Conservation (phyloP, 169 alveolate genomes). For the Plasmodium knowlesi region DNA sequence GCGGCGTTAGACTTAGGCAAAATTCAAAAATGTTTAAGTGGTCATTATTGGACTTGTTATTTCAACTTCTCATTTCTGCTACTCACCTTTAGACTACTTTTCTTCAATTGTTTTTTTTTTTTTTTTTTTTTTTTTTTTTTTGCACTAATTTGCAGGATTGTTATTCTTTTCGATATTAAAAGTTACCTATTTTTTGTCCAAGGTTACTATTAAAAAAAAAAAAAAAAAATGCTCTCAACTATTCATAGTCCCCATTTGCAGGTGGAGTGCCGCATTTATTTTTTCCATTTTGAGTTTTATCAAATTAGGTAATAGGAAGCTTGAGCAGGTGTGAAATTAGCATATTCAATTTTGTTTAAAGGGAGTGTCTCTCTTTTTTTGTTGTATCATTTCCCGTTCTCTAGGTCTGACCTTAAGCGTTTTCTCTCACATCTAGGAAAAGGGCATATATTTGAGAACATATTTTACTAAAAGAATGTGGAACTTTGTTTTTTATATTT, state of each 20-base stretch:
- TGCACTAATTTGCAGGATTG: constrained; percentile 46
- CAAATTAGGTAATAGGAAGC: neutral
- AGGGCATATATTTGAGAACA: neutral
- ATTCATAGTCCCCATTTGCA: neutral
- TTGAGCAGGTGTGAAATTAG: neutral
- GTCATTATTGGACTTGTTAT: neutral
- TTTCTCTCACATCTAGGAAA: neutral
- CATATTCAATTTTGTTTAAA: neutral
- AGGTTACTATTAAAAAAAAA: neutral
- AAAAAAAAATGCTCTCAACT: constrained; percentile 1
- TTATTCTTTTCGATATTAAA: neutral
- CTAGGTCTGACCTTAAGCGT: neutral
- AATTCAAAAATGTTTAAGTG: neutral
- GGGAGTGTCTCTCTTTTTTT: neutral
- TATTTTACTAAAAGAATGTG: constrained; percentile 13
- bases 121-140: neutral
- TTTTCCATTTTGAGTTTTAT: neutral
- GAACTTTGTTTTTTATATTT: constrained; percentile 10
- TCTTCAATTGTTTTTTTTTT: neutral
- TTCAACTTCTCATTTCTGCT: neutral
- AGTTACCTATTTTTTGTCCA: neutral
- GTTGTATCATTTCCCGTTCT: neutral
- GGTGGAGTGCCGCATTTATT: neutral
- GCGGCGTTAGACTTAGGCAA: neutral
- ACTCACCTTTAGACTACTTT: neutral